A percentile compares a stretch with the other conserved stretches of the same genome.
phyloP scores from a whole-genome alignment of 768 basidiomycete genomes.

The Leucocoprinus leucothites region DNA sequence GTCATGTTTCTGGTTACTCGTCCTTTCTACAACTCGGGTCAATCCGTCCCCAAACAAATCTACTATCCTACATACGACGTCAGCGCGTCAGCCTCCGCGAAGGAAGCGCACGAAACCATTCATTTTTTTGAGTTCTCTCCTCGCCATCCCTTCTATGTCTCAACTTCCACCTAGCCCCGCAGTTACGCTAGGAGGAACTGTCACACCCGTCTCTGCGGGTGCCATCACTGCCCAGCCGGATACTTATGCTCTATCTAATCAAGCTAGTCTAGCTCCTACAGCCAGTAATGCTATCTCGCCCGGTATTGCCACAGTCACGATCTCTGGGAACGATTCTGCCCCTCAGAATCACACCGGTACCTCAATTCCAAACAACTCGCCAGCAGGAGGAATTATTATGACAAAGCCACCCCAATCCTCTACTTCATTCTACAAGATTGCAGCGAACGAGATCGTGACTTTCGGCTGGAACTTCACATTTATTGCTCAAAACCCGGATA shows the following conservation, averaged over 20 bases:
- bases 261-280: not conserved
- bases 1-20: not conserved
- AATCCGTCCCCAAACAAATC: not conserved
- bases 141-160: not conserved
- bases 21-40: not conserved
- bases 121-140: not conserved
- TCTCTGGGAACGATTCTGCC: not conserved
- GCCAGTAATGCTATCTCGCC: not conserved
- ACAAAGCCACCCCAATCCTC: constrained; percentile 74
- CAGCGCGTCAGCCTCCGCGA: not conserved
- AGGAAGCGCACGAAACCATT: not conserved
- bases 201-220: not conserved
- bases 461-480: constrained; percentile 85
- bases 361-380: constrained; percentile 11
- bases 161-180: not conserved
- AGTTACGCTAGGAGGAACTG: not conserved
- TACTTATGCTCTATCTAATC: not conserved
- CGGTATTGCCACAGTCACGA: not conserved
- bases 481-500: constrained; percentile 58
- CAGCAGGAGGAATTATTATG: constrained; percentile 52
- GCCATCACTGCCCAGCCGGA: no score
- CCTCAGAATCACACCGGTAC: not conserved
- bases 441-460: constrained; percentile 62
- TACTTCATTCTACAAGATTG: constrained; percentile 83
- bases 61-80: no score